Conservation (phyloP, 2,329 filamentous ascomycete species). For the Penicillium sp. region DNA sequence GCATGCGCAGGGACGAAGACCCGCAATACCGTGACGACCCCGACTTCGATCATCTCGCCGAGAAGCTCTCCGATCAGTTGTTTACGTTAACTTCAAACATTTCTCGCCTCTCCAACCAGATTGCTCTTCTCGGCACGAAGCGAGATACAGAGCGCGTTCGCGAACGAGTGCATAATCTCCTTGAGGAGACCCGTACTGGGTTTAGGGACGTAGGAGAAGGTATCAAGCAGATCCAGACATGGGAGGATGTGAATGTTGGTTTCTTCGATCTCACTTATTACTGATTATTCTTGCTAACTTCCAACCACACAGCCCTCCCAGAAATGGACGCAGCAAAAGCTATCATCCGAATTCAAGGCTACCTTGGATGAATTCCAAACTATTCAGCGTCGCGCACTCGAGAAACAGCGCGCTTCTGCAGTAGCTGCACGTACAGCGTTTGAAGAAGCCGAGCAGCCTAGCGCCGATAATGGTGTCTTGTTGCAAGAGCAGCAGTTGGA, state of each 20-base stretch:
- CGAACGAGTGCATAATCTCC: constrained; percentile 80
- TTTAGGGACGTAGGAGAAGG: constrained; percentile 93
- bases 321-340: constrained; percentile 93
- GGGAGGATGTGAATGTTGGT: constrained; percentile 74
- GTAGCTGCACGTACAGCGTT: constrained; percentile 76
- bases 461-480: constrained; percentile 42
- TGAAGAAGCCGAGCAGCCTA: constrained; percentile 49
- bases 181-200: constrained; percentile 78
- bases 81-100: constrained; percentile 88
- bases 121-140: constrained; percentile 80
- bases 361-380: constrained; percentile 86
- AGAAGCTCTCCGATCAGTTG: constrained; percentile 79
- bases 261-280: neutral
- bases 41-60: constrained; percentile 79
- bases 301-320: constrained; percentile 67
- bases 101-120: constrained; percentile 75
- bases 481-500: constrained; percentile 66
- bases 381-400: constrained; percentile 83
- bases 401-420: constrained; percentile 86
- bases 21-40: constrained; percentile 84
- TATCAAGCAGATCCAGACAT: constrained; percentile 84
- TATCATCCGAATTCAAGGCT: constrained; percentile 87
- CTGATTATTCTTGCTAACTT: constrained; percentile 13
- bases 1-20: constrained; percentile 64
- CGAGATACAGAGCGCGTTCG: constrained; percentile 87